Evolutionary conservation across 192 early-diverging fungal species (phyloP), one percentile per base, ranked within the genome.

Genomic region (Backusella parvicylindrica): DNA sequence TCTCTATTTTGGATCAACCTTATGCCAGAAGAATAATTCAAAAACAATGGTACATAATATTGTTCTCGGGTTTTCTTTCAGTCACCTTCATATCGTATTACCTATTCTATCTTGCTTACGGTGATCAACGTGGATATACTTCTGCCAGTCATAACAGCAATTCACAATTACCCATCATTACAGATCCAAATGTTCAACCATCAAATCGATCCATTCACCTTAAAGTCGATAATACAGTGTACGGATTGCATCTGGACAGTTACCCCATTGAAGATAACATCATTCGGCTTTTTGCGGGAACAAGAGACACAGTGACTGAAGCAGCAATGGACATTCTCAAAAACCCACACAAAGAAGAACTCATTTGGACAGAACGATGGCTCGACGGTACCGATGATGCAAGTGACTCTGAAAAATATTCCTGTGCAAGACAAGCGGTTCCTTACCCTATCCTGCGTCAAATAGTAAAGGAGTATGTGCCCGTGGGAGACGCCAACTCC

Each of bases 391-490:
- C 50, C 21, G 32, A 31, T 43, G 35, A 53, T 2, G 21, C 43
- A 12, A 16, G 75, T 16, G 33, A 30, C 21, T 8, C 21, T 11
- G n/a, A 23, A 15, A 33, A 30, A 32, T 71, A 64, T 37, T 9
- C 41, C 32, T 77, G 76, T 36, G 9, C 65, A 37, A 35, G 47
- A 11, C 63, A 64, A 9, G 30, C 38, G 1, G 7, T 77, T 1
- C 76, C 76, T 33, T 77, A 64, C 26, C 76, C 76, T 6, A 72
- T 77, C 18, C 31, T 70, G n/a, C 69, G 69, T 15, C 69, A 66
- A 41, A 31, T 77, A 7, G 70, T 72, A 36, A 12, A 43, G 35
- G 40, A 63, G 13, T 70, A 40, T 16, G 26, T 70, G 16, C 28
- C 31, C 4, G 30, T 66, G 8, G 70, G 26, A 26, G 35, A 63